Percentiles rank a stretch among this genome's conserved stretches.
phyloP scores from a whole-genome alignment of 106 monocot genomes.

The Triglochin maritima region DNA sequence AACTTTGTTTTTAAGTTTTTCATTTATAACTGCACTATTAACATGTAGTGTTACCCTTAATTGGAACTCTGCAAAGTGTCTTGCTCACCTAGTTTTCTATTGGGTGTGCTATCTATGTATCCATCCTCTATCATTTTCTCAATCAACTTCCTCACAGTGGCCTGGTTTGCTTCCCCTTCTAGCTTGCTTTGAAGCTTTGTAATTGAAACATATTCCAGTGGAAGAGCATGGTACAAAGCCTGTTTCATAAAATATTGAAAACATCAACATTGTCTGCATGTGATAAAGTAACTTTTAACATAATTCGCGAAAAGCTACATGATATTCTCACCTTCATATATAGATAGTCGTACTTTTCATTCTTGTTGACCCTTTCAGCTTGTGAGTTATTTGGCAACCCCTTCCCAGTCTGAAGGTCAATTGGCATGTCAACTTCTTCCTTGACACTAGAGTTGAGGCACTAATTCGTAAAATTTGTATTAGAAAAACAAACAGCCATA shows the following conservation, averaged over 20 bases:
- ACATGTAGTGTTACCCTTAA: not conserved
- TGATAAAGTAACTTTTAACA: not conserved
- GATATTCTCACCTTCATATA: constrained; percentile 71
- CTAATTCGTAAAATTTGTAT: constrained; percentile 9
- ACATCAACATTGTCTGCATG: not conserved
- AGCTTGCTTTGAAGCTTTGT: constrained; percentile 33
- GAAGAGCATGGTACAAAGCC: constrained; percentile 86
- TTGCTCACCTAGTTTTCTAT: constrained; percentile 15
- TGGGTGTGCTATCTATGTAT: constrained; percentile 9
- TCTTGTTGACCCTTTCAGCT: constrained; percentile 18
- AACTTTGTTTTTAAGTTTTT: not conserved
- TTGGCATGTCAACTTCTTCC: constrained; percentile 54
- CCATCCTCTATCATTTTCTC: constrained; percentile 19
- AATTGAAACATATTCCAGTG: constrained; percentile 81
- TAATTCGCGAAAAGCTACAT: not conserved
- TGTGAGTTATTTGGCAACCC: not conserved
- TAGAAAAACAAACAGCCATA: not conserved
- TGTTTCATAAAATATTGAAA: constrained; percentile 14
- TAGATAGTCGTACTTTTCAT: constrained; percentile 32
- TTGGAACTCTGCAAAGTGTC: not conserved
- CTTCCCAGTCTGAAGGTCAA: not conserved
- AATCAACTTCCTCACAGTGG: constrained; percentile 18
- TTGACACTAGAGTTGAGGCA: constrained; percentile 27
- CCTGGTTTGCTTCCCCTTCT: constrained; percentile 21
- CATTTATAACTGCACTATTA: not conserved